Evolutionary conservation across 2,329 filamentous ascomycete species (phyloP), one percentile per base, ranked within the genome.

Genomic region (Colletotrichum tropicicola): DNA sequence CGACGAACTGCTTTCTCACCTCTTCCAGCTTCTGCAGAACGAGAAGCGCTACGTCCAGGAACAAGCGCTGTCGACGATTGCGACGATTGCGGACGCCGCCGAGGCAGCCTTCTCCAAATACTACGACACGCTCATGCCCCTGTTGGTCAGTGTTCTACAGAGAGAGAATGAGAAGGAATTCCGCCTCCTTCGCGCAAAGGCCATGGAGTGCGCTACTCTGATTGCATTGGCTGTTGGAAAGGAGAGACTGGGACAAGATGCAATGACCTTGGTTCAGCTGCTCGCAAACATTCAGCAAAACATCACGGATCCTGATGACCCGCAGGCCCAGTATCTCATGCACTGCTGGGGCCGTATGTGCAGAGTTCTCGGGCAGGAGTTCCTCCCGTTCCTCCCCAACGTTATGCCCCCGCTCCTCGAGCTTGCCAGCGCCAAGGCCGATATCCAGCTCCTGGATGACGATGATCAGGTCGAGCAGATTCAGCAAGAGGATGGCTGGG

Each of bases 301-400:
- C 74, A 96, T 98, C 67, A 91, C 90, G 5, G 96, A 99, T 72
- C 82, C 94, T 1, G 96, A 99, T 72, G 96, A 99, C 74, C 96
- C 96, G 39, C 96, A 99, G 78, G 92, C 94, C 15, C 95, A 97
- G 73, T 99, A 99, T 77, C 86, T 99, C 35, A 92, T 99, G 80
- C 96, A 99, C 84, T 99, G 96, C 82, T 99, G 96, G 96, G 96
- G 96, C 55, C 90, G 96, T 51, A 99, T 99, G 96, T 98, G 95
- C 80, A 91, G 96, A 69, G 95, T 99, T 28, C 87, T 99, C 68
- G 94, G 92, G 19, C 82, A 87, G 49, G 94, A 98, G 72, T 99
- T 99, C 78, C 85, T 98, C 12, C 94, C 94, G 15, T 99, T 97
- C 83, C 85, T 99, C 57, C 89, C 91, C 37, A 94, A 89, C 52